phyloP scores from a whole-genome alignment of 805 yeast species.

The Zygotorulaspora sp. region DNA sequence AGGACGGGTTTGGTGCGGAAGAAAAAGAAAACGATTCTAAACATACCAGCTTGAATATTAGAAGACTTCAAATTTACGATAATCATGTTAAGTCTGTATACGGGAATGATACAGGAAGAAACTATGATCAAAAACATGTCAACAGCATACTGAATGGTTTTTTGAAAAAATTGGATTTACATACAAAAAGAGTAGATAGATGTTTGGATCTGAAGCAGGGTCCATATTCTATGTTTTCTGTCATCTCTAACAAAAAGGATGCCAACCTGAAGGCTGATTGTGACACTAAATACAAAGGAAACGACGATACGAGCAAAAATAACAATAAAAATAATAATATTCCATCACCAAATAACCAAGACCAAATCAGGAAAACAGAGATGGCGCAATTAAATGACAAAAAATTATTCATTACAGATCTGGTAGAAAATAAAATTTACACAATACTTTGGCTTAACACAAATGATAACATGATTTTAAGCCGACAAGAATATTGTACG shows the following conservation, averaged over 20 bases:
- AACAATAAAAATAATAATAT: too few relatives aligned
- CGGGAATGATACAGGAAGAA: constrained; percentile 12
- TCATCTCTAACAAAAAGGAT: too few relatives aligned
- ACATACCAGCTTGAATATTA: constrained; percentile 20
- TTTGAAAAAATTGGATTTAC: constrained; percentile 11
- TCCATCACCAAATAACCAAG: constrained; percentile 8
- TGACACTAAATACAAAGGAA: too few relatives aligned
- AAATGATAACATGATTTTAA: constrained; percentile 17
- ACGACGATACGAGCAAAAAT: too few relatives aligned
- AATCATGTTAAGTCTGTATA: constrained; percentile 26
- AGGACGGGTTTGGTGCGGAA: constrained; percentile 1
- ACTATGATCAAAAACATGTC: constrained; percentile 23
- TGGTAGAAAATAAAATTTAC: constrained; percentile 15
- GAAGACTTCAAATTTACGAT: constrained; percentile 31
- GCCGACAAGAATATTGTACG: constrained; percentile 13
- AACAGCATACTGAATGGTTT: constrained; percentile 19
- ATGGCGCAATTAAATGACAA: background rate
- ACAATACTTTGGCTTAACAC: constrained; percentile 17
- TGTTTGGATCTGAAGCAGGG: constrained; percentile 12
- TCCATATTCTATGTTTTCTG: constrained; percentile 18
- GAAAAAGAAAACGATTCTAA: constrained; percentile 4
- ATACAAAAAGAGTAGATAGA: background rate
- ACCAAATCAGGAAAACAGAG: constrained; percentile 1
- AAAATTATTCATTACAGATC: constrained; percentile 6
- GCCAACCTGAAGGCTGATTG: too few relatives aligned